Conservation (phyloP, 2,329 filamentous ascomycete genomes). For the Venturia oleaginea region DNA sequence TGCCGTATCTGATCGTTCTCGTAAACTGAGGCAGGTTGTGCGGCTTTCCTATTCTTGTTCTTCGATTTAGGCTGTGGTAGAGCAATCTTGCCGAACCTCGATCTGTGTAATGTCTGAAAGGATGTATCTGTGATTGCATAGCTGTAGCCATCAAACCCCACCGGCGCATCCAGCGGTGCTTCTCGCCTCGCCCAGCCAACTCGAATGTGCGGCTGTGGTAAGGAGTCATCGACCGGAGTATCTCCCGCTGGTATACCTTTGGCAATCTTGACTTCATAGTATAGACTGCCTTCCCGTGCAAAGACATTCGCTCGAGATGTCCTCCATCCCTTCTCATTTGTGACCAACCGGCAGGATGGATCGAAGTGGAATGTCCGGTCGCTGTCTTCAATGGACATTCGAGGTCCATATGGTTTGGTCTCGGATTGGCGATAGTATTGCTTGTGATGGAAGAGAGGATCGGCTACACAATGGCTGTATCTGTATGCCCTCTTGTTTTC, state of each 20-base stretch:
- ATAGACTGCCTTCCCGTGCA: conserved; percentile 80
- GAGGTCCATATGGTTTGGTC: conserved; percentile 69
- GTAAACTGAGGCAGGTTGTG: conserved; percentile 32
- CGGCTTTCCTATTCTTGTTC: conserved; percentile 24
- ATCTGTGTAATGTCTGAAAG: conserved; percentile 89
- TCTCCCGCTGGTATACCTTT: conserved; percentile 52
- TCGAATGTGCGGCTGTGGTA: conserved; percentile 55
- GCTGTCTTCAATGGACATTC: conserved; percentile 88
- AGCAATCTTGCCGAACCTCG: conserved; percentile 79
- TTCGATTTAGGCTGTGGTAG: conserved; percentile 27
- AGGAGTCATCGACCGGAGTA: conserved; percentile 24
- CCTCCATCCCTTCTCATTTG: conserved; percentile 86
- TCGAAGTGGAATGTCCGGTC: conserved; percentile 74
- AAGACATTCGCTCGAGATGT: conserved; percentile 87
- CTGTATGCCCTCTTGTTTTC: conserved; percentile 67
- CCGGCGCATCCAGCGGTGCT: conserved; percentile 71
- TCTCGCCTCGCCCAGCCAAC: conserved; percentile 81
- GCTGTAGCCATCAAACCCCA: conserved; percentile 85
- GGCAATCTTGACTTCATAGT: conserved; percentile 88
- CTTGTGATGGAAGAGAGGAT: conserved; percentile 75
- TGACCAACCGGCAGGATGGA: conserved; percentile 64
- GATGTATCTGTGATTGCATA: conserved; percentile 85
- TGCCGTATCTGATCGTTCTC: conserved; percentile 71
- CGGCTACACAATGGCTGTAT: conserved; percentile 84
- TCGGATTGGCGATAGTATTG: conserved; percentile 88